Conservation (phyloP, 1,284 basidiomycete species). For the Ceratorhiza oryzae-sativae region DNA sequence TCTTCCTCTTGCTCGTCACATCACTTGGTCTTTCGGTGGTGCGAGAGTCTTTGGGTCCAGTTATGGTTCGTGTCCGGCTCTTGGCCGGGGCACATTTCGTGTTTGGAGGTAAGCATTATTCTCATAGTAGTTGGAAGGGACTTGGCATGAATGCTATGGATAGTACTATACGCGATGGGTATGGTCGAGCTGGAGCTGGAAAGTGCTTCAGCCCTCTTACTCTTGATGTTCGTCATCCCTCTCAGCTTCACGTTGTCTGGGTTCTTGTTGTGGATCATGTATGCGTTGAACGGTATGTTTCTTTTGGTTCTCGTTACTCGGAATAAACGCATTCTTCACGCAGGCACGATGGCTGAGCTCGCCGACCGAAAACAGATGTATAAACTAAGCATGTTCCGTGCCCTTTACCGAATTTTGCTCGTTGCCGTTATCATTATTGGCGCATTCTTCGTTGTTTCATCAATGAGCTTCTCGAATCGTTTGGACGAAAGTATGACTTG, state of each 20-base stretch:
- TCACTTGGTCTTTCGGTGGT: conserved; percentile 87
- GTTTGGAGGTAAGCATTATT: conserved; percentile 76
- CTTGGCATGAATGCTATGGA: conserved; percentile 33
- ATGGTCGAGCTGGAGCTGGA: conserved; percentile 92
- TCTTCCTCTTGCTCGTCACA: conserved; percentile 95
- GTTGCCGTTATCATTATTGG: conserved; percentile 83
- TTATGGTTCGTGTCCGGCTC: conserved; percentile 79
- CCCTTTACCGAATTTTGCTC: conserved; percentile 87
- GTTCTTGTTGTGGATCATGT: conserved; percentile 95
- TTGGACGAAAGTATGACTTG: conserved; percentile 75
- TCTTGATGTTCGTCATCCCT: conserved; percentile 89
- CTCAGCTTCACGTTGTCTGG: conserved; percentile 92
- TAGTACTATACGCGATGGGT: conserved; percentile 89
- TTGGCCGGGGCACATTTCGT: conserved; percentile 87
- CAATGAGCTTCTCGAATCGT: conserved; percentile 88
- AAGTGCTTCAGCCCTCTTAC: conserved; percentile 78
- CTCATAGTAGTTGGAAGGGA: conserved; percentile 42
- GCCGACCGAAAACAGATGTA: conserved; percentile 84
- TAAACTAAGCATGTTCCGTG: conserved; percentile 87
- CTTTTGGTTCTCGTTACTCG: conserved; percentile 29
- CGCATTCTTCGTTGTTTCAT: conserved; percentile 92
- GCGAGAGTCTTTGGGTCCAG: conserved; percentile 75
- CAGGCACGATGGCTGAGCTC: conserved; percentile 86
- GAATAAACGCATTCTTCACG: conserved; percentile 6
- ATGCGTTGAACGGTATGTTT: conserved; percentile 77